These are phyloP conservation scores for Coleophoma crateriformis DNA, from an alignment of 2,329 filamentous ascomycete species.

Conservation along the genomic window DNA sequence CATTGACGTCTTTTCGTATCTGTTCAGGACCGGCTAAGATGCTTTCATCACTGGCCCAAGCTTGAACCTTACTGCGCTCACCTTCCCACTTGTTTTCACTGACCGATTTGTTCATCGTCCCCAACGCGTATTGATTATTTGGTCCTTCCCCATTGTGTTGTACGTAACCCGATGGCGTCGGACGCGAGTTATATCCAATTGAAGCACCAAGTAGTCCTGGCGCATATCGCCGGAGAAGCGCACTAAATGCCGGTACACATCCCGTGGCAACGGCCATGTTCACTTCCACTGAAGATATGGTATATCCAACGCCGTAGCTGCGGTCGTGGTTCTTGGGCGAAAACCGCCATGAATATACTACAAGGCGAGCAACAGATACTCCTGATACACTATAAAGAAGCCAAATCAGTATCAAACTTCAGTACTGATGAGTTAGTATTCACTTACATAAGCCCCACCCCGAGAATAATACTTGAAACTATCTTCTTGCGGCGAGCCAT, in stretches of 20 bases:
- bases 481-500: constrained; percentile 11
- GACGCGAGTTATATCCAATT: not conserved
- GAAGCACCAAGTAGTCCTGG: not conserved
- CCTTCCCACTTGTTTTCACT: not conserved
- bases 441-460: constrained; percentile 7
- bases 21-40: constrained; percentile 2
- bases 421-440: not conserved
- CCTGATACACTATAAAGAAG: constrained; percentile 9
- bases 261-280: constrained; percentile 13
- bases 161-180: not conserved
- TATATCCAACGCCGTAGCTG: constrained; percentile 11
- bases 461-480: constrained; percentile 3
- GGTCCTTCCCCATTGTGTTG: not conserved
- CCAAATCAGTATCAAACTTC: not conserved
- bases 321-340: constrained; percentile 5
- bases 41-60: constrained; percentile 1
- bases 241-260: constrained; percentile 8
- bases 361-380: constrained; percentile 11
- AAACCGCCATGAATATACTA: constrained; percentile 6
- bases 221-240: constrained; percentile 2
- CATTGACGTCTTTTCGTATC: constrained; percentile 2
- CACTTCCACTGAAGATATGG: constrained; percentile 14
- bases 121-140: not conserved
- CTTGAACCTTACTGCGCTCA: not conserved
- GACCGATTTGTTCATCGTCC: not conserved